Evolutionary conservation across 2,329 filamentous ascomycete genomes (phyloP), one percentile per base, ranked within the genome.

Genomic region (Alternaria incomplexa): DNA sequence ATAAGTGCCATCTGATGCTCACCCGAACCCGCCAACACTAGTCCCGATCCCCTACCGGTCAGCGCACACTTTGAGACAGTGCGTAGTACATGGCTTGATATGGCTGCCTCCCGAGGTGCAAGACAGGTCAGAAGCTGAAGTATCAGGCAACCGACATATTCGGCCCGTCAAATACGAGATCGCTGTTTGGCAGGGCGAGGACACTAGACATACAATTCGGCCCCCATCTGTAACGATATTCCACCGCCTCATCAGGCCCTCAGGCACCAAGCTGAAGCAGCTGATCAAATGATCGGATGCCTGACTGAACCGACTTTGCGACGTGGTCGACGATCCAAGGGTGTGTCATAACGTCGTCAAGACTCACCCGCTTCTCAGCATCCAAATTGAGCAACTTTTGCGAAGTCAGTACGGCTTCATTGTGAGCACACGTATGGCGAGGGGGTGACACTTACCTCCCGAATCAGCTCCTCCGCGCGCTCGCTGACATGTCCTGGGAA

Each of bases 241-340:
- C 47, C 20, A 23, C 12, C 12, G 17, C n/a, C 6, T 28, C 20
- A 23, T 20, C 20, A 22, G 17, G 22, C 17, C 13, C 15, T 50
- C 20, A 51, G 20, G 26, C 25, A 54, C 28, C 23, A 25, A 13
- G 56, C 40, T 66, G 44, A 13, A 60, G 32, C 43, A 56, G 51
- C 12, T 43, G 32, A 51, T 32, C 36, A 40, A 65, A 56, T 13
- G 55, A 53, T 15, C n/a, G 56, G 11, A 58, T 3, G 17, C 61
- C 56, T 9, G 51, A 58, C 44, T 57, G 23, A 3, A 32, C 53
- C 13, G 53, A 52, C 12, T 52, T 58, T 13, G 20, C 55, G 12
- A 64, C 64, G 62, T 97, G 91, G 84, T 96, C 96, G 17, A 52
- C 5, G n/a, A 97, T 96, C 94, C 95, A 97, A 22, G 93, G 93